A percentile compares a stretch with the other conserved stretches of the same genome.
Conservation (phyloP, 192 early-diverging fungal species). For the Entrophospora sp. region DNA sequence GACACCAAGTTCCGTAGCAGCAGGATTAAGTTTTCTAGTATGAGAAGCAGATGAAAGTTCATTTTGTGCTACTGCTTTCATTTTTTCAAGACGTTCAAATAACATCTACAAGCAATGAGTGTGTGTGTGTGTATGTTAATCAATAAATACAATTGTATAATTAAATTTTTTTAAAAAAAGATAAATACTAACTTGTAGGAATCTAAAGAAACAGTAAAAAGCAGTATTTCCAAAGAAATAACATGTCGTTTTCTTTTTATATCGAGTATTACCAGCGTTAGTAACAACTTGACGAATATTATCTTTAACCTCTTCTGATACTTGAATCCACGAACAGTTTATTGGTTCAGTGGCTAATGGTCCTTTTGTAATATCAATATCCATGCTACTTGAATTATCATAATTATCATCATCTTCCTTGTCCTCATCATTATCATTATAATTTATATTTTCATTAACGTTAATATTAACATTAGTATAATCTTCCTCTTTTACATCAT, state of each 20-base stretch:
- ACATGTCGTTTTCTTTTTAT: constrained; percentile 30
- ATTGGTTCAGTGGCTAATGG: constrained; percentile 18
- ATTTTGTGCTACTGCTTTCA: constrained; percentile 59
- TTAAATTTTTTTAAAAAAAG: not conserved
- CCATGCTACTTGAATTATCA: too few species aligned
- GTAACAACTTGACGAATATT: constrained; percentile 23
- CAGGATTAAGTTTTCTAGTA: not conserved
- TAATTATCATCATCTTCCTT: too few species aligned
- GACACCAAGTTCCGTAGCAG: constrained; percentile 41
- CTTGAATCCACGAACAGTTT: constrained; percentile 26
- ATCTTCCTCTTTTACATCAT: too few species aligned
- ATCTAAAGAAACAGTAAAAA: constrained; percentile 84
- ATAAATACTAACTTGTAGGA: constrained; percentile 56
- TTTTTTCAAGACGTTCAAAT: constrained; percentile 70
- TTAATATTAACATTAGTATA: too few species aligned
- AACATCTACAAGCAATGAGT: constrained; percentile 55
- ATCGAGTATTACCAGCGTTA: constrained; percentile 31
- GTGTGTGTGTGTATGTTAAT: too few species aligned
- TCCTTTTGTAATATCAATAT: constrained; percentile 2
- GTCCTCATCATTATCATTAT: constrained; percentile 23
- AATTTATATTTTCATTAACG: too few species aligned
- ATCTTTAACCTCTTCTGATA: constrained; percentile 24
- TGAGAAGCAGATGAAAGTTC: not conserved
- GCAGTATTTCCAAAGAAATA: constrained; percentile 82
- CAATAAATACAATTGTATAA: not conserved